These are phyloP conservation scores for Russula lepida DNA, from an alignment of 768 basidiomycete genomes.

Conservation along the genomic window DNA sequence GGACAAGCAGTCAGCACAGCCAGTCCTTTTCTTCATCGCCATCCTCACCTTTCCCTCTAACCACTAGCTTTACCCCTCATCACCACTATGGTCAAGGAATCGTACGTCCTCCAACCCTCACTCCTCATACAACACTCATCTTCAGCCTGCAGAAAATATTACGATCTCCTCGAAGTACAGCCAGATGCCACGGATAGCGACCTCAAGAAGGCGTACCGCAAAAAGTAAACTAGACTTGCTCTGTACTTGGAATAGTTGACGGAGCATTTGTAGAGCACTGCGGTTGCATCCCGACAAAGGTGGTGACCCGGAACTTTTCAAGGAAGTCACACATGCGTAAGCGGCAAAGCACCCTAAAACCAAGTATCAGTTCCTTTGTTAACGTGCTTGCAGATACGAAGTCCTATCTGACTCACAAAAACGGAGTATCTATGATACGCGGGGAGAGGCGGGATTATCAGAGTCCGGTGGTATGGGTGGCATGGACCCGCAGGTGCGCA, in stretches of 20 bases:
- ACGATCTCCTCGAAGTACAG: slow-evolving; percentile 84
- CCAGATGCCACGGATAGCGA: slow-evolving; percentile 74
- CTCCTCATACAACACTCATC: slow-evolving; percentile 2
- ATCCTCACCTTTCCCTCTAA: slow-evolving; percentile 8
- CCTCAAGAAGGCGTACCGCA: slow-evolving; percentile 93
- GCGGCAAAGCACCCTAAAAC: slow-evolving; percentile 29
- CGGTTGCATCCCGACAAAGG: slow-evolving; percentile 90
- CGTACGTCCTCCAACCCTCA: slow-evolving; percentile 34
- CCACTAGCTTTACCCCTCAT: slow-evolving; percentile 12
- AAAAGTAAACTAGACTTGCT: slow-evolving; percentile 49
- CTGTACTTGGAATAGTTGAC: slow-evolving; percentile 1
- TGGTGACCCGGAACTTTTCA: slow-evolving; percentile 94
- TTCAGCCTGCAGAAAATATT: slow-evolving; percentile 56
- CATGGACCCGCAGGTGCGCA: slow-evolving; percentile 87
- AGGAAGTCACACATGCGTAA: slow-evolving; percentile 93
- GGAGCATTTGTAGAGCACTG: slow-evolving; percentile 48
- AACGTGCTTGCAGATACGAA: slow-evolving; percentile 61
- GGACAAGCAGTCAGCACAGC: slow-evolving; percentile 8
- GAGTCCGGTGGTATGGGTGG: slow-evolving; percentile 87
- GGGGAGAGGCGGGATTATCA: slow-evolving; percentile 85
- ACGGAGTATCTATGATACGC: slow-evolving; percentile 74
- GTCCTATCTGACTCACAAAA: slow-evolving; percentile 84
- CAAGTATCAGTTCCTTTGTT: slow-evolving; percentile 12
- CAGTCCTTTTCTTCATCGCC: slow-evolving; percentile 13
- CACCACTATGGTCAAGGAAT: slow-evolving; percentile 59